Conservation (phyloP, 495 filamentous ascomycete genomes). For the Podospora sp. region DNA sequence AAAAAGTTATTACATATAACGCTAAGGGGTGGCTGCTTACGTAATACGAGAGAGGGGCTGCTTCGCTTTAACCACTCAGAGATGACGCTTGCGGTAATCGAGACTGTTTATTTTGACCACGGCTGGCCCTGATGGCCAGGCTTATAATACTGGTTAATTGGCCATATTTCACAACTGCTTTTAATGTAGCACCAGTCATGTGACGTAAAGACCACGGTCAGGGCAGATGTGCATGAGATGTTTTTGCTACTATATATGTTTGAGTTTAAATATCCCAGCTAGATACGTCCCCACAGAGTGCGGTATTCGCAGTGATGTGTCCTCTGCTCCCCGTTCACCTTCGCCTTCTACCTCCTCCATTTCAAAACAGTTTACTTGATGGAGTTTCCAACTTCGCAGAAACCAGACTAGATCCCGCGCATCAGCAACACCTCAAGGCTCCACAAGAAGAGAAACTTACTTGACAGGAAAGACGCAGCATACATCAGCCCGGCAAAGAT, state of each 20-base stretch:
- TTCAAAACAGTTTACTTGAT: conserved; percentile 38
- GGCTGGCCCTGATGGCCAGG: too few relatives aligned
- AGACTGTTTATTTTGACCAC: too few relatives aligned
- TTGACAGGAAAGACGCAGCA: conserved; percentile 41
- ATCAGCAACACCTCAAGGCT: neutral
- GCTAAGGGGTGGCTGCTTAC: too few relatives aligned
- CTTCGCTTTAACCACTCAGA: too few relatives aligned
- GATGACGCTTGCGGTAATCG: too few relatives aligned
- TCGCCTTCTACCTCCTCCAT: conserved; percentile 35
- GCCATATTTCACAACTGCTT: too few relatives aligned
- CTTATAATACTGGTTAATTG: too few relatives aligned
- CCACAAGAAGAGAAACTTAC: conserved; percentile 26
- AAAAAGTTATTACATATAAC: too few relatives aligned
- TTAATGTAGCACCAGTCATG: too few relatives aligned
- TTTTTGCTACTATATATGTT: neutral
- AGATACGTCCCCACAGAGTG: neutral
- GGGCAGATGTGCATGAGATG: neutral
- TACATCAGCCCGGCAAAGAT: conserved; percentile 44
- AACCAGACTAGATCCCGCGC: conserved; percentile 35
- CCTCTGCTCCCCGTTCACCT: conserved; percentile 27
- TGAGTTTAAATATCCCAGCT: neutral
- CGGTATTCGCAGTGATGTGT: neutral
- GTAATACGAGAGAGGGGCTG: too few relatives aligned
- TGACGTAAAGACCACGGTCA: too few relatives aligned
- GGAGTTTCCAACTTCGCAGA: conserved; percentile 48